Evolutionary conservation across 106 monocot genomes (phyloP).

Genomic region (Platanthera zijinensis): DNA sequence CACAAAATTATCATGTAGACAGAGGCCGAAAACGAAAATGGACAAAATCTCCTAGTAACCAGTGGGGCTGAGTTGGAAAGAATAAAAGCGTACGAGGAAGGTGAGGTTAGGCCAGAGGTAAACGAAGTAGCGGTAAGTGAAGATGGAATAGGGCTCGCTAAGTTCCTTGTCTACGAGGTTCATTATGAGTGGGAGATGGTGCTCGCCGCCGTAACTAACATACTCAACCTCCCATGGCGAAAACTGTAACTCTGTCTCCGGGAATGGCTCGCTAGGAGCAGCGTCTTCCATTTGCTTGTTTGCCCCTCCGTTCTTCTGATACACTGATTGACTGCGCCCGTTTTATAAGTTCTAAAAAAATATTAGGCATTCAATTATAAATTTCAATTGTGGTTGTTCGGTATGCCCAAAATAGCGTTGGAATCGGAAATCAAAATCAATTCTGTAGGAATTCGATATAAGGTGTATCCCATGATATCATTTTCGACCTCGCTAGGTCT

Average conservation of each 20-base stretch:
- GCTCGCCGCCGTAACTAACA: constrained; percentile 93
- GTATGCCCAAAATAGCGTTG: too few relatives aligned
- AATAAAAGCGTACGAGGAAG: constrained; percentile 50
- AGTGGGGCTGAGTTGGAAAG: constrained; percentile 2
- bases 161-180: constrained; percentile 85
- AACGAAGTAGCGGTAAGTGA: constrained; percentile 99
- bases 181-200: constrained; percentile 97
- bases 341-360: too few relatives aligned
- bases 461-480: too few relatives aligned
- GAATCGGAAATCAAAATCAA: too few relatives aligned
- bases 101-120: constrained; percentile 95
- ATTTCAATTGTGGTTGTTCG: too few relatives aligned
- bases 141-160: constrained; percentile 99
- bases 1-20: neutral
- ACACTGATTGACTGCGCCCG: too few relatives aligned
- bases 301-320: neutral
- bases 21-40: constrained; percentile 3
- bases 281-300: constrained; percentile 6
- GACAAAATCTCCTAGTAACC: neutral
- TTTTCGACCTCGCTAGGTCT: too few relatives aligned
- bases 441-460: too few relatives aligned
- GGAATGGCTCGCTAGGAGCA: constrained; percentile 10
- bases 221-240: constrained; percentile 59
- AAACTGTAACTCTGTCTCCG: constrained; percentile 14
- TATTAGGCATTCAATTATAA: too few relatives aligned